These are phyloP conservation scores for Leccinum pachyderme DNA, from an alignment of 1,284 basidiomycete genomes.

Conservation along the genomic window DNA sequence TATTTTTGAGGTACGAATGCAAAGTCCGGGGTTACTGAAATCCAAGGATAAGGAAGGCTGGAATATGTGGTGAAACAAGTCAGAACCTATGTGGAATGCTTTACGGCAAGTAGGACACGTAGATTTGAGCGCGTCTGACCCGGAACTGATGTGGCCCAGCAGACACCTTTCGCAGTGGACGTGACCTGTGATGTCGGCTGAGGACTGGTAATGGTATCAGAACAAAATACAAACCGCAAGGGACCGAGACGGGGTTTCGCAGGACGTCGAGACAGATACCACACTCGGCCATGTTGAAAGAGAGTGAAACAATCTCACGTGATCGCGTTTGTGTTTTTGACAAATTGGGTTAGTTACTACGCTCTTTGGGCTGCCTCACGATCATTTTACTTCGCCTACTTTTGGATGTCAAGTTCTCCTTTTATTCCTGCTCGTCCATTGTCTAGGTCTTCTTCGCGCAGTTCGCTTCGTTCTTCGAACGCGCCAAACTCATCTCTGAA, in stretches of 20 bases:
- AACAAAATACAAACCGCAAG: conserved; percentile 48
- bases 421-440: conserved; percentile 35
- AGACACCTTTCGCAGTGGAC: conserved; percentile 61
- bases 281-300: conserved; percentile 44
- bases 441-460: conserved; percentile 60
- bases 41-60: not conserved
- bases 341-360: conserved; percentile 12
- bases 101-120: conserved; percentile 60
- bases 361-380: conserved; percentile 18
- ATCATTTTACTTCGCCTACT: conserved; percentile 22
- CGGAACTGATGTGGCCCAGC: conserved; percentile 43
- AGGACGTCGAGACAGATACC: conserved; percentile 58
- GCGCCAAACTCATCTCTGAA: conserved; percentile 55
- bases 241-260: conserved; percentile 53
- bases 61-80: not conserved
- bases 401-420: conserved; percentile 37
- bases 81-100: conserved; percentile 51
- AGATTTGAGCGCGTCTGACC: conserved; percentile 40
- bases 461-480: conserved; percentile 48
- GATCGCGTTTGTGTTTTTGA: conserved; percentile 29
- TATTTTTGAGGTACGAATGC: conserved; percentile 57
- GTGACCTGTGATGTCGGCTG: conserved; percentile 44
- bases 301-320: conserved; percentile 14
- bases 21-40: conserved; percentile 38
- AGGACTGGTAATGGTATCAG: not conserved